Conservation (phyloP, 2,329 filamentous ascomycete genomes). For the Malbranchea cinnamomea region DNA sequence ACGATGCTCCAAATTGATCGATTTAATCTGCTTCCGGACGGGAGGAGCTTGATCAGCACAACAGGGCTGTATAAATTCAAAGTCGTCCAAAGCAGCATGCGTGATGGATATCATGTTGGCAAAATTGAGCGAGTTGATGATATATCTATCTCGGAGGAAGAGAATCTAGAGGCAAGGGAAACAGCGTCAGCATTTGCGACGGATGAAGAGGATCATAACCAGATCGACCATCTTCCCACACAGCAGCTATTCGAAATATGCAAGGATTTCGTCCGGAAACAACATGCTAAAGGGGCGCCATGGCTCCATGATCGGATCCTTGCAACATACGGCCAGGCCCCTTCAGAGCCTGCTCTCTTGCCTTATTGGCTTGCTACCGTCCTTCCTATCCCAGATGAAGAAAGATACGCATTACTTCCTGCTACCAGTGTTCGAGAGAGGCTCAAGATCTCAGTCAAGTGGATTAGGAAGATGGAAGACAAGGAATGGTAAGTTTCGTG, state of each 20-base stretch:
- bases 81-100: constrained; percentile 43
- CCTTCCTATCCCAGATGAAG: constrained; percentile 58
- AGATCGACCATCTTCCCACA: constrained; percentile 10
- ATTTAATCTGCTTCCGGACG: constrained; percentile 59
- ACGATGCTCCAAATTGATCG: constrained; percentile 64
- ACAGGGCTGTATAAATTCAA: constrained; percentile 63
- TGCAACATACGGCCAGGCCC: constrained; percentile 61
- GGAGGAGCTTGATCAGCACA: constrained; percentile 67
- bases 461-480: constrained; percentile 59
- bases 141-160: constrained; percentile 67
- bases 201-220: constrained; percentile 8
- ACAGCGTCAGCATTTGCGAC: constrained; percentile 21
- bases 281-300: constrained; percentile 51
- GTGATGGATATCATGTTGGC: constrained; percentile 69
- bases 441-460: constrained; percentile 66
- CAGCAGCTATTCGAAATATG: constrained; percentile 48
- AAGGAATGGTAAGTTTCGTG: constrained; percentile 54
- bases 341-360: constrained; percentile 59
- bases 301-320: constrained; percentile 64
- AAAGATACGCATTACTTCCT: constrained; percentile 63
- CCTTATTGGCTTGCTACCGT: constrained; percentile 86
- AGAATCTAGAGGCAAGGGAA: constrained; percentile 57
- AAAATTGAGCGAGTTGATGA: constrained; percentile 65
- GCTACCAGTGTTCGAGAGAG: constrained; percentile 65
- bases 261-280: constrained; percentile 52